These are phyloP conservation scores for Aspergillus persii DNA, from an alignment of 2,329 filamentous ascomycete genomes.

Conservation along the genomic window DNA sequence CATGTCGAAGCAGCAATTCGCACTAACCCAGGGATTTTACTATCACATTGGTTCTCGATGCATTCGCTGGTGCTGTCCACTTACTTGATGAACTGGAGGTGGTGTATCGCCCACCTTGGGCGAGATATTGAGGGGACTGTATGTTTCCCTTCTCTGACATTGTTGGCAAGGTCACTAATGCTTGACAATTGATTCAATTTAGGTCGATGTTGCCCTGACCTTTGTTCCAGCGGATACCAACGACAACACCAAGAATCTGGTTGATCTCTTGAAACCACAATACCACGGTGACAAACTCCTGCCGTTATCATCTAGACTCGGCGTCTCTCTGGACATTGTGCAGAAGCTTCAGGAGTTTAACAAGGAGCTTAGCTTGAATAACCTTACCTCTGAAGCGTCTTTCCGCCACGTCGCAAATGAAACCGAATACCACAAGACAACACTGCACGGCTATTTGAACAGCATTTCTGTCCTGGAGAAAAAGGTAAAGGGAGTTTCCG, in stretches of 20 bases:
- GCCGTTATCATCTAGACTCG: slow-evolving; percentile 6
- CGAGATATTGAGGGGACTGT: slow-evolving; percentile 15
- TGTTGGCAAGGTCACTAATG: too few relatives aligned
- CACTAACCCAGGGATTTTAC: background rate
- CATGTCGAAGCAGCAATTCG: slow-evolving; percentile 4
- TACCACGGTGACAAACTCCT: slow-evolving; percentile 11
- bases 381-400: background rate
- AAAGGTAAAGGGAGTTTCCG: slow-evolving; percentile 16
- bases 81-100: slow-evolving; percentile 14
- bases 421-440: slow-evolving; percentile 8
- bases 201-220: slow-evolving; percentile 16
- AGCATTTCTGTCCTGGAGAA: slow-evolving; percentile 16
- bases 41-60: slow-evolving; percentile 10
- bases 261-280: slow-evolving; percentile 10
- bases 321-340: slow-evolving; percentile 8
- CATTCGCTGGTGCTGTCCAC: slow-evolving; percentile 10
- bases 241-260: background rate
- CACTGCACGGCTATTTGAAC: slow-evolving; percentile 11
- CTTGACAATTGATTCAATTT: background rate
- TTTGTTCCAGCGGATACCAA: slow-evolving; percentile 4
- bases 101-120: slow-evolving; percentile 11
- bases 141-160: background rate
- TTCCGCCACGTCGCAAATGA: slow-evolving; percentile 2
- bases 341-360: slow-evolving; percentile 11
- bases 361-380: background rate